These are phyloP conservation scores for Spergularia bocconei DNA, from an alignment of 148 eudicot genomes.

Conservation along the genomic window DNA sequence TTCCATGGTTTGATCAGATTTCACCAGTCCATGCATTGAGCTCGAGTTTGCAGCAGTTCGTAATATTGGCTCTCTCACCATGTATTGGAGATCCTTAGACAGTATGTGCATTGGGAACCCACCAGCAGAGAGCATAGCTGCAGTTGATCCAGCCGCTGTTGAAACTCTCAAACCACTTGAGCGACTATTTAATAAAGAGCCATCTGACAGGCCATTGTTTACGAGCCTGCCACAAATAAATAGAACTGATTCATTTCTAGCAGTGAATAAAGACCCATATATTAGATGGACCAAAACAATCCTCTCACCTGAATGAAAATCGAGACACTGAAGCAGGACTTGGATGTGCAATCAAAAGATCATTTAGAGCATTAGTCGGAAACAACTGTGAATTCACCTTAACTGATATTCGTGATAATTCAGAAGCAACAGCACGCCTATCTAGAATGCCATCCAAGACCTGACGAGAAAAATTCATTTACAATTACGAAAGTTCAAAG, in stretches of 20 bases:
- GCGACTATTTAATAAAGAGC: slow-evolving; percentile 50
- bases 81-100: slow-evolving; percentile 84
- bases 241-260: not conserved
- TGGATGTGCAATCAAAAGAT: slow-evolving; percentile 73
- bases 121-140: slow-evolving; percentile 94
- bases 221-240: slow-evolving; percentile 39
- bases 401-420: slow-evolving; percentile 72
- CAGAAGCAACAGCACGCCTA: slow-evolving; percentile 43
- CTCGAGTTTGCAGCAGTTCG: slow-evolving; percentile 33
- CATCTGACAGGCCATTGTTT: slow-evolving; percentile 33
- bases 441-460: slow-evolving; percentile 70
- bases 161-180: slow-evolving; percentile 92
- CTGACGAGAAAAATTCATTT: slow-evolving; percentile 30
- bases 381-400: slow-evolving; percentile 51
- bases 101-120: slow-evolving; percentile 76
- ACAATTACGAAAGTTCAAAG: not conserved
- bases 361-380: slow-evolving; percentile 69
- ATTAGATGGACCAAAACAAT: not conserved
- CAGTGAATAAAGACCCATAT: not conserved
- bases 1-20: slow-evolving; percentile 49
- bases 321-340: slow-evolving; percentile 92
- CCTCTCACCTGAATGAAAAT: slow-evolving; percentile 70
- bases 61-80: slow-evolving; percentile 81
- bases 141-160: slow-evolving; percentile 92
- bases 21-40: slow-evolving; percentile 64